Evolutionary conservation across 257 asterid genomes (phyloP).

Genomic region (Asclepias syriaca): DNA sequence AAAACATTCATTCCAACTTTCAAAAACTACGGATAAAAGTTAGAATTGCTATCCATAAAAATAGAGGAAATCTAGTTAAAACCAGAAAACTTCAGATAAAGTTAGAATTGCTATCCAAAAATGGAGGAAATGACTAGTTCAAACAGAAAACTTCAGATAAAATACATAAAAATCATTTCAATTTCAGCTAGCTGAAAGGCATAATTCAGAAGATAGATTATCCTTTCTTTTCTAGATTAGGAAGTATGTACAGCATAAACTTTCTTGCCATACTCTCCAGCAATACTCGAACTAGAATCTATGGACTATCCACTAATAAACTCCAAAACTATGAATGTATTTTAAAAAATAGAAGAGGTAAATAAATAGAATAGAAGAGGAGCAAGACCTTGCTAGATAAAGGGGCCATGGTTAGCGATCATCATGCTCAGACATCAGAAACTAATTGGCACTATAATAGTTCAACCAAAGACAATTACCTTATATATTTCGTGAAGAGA

Average conservation of each 20-base stretch:
- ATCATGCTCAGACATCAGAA: not conserved
- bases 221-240: not conserved
- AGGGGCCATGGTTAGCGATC: not conserved
- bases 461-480: slow-evolving; percentile 34
- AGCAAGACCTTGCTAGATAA: not conserved
- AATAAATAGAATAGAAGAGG: not conserved
- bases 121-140: not conserved
- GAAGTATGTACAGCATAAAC: not conserved
- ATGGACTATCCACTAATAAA: not conserved
- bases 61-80: not conserved
- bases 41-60: not conserved
- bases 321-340: not conserved
- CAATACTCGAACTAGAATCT: not conserved
- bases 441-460: not conserved
- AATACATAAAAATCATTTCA: not conserved
- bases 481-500: slow-evolving; percentile 94
- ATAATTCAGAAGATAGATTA: not conserved
- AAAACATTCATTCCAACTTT: not conserved
- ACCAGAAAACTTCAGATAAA: not conserved
- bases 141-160: not conserved
- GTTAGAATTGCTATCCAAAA: not conserved
- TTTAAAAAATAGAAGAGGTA: not conserved
- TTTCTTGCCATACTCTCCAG: not conserved
- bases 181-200: slow-evolving; percentile 4
- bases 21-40: not conserved